Conservation (phyloP, 768 basidiomycete genomes). For the Rhizopogon rudus region DNA sequence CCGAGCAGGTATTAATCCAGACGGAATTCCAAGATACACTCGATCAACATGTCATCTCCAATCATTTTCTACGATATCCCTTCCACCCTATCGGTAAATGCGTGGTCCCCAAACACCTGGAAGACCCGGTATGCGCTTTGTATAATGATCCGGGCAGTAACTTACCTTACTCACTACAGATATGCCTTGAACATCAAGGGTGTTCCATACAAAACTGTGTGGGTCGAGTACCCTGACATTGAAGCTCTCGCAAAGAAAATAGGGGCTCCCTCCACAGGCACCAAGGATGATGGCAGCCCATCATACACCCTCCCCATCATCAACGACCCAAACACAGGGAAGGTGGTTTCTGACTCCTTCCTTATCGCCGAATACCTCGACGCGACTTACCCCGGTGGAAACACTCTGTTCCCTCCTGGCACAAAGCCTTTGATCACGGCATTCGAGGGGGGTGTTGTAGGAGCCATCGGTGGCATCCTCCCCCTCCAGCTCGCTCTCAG, state of each 20-base stretch:
- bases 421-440: conserved; percentile 35
- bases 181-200: conserved; percentile 37
- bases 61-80: conserved; percentile 45
- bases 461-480: conserved; percentile 9
- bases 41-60: conserved; percentile 17
- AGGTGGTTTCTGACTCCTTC: conserved; percentile 34
- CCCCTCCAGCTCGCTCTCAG: conserved; percentile 11
- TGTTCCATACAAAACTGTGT: conserved; percentile 35
- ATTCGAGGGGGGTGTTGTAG: conserved; percentile 23
- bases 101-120: conserved; percentile 45
- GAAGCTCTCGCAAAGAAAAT: conserved; percentile 25
- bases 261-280: conserved; percentile 26
- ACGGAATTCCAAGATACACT: neutral
- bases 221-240: conserved; percentile 42
- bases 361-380: conserved; percentile 45
- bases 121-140: conserved; percentile 32
- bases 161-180: conserved; percentile 14
- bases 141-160: neutral
- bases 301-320: conserved; percentile 39
- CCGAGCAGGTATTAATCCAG: conserved; percentile 1
- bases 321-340: conserved; percentile 31
- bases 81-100: conserved; percentile 19
- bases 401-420: conserved; percentile 36
- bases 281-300: conserved; percentile 25
- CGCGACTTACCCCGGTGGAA: conserved; percentile 31